Evolutionary conservation across 73 alveolate species (phyloP), one percentile per base, ranked within the genome.

Genomic region (Effrenium voratum): DNA sequence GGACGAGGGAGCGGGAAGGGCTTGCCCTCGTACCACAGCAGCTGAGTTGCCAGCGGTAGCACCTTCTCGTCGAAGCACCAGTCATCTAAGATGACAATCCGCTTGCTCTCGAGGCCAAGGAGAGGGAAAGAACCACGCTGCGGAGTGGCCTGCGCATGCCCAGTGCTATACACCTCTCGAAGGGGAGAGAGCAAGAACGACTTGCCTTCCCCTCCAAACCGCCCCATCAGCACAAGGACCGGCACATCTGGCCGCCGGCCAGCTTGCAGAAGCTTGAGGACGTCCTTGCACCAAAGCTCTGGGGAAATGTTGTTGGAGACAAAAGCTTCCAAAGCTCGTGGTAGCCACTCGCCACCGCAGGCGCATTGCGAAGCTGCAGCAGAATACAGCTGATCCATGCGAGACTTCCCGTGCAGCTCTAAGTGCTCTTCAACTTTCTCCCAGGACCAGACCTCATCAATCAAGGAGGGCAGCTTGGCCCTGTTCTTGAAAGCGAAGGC

Each of bases 131-230:
- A 49, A 10, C 93, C 93, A 1, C 50, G 77, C 91, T 81, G 91
- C 26, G 90, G 90, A 16, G 90, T 79, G 0, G 90, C 90, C 49
- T 79, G 90, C 6, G 44, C 24, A n/a, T 79, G 41, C 44, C 3
- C 68, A 19, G 15, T 30, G 19, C 90, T 66, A 13, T 44, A 46
- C 40, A 79, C 38, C 13, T 34, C 3, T 16, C 90, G 90, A 6
- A 79, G 66, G 44, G 90, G 90, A 1, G 40, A 2, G 44, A 79
- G 90, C 66, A 41, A n/a, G 44, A 79, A 79, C 68, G 90, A 79
- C 45, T 79, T 79, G 45, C 90, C 90, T 43, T 79, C 90, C 43
- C 90, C 90, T 12, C 90, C 90, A n/a, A 79, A 79, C 68, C 90
- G 90, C 43, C 90, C 90, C 90, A 79, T 79, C 68, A 79, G 68